A percentile compares a stretch with the other conserved stretches of the same genome.
Conservation (phyloP, 495 filamentous ascomycete species). For the Pseudomonodictys pantanalensis region DNA sequence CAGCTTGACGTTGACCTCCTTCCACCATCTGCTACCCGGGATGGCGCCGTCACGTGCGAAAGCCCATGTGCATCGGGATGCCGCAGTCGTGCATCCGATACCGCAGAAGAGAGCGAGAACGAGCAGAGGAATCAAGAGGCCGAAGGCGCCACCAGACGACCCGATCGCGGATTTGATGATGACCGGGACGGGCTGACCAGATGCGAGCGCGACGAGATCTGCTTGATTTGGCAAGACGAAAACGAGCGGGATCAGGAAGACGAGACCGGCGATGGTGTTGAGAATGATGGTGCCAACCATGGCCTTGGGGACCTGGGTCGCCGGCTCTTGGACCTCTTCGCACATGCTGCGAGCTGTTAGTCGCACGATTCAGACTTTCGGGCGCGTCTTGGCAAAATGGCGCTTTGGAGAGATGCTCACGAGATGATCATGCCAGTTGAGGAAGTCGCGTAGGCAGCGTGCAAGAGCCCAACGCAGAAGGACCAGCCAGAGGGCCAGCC, state of each 20-base stretch:
- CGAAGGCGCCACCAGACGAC: constrained; percentile 62
- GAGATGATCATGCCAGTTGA: constrained; percentile 59
- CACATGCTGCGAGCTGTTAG: constrained; percentile 35
- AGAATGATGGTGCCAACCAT: constrained; percentile 58
- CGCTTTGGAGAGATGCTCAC: constrained; percentile 28
- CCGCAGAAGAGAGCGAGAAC: constrained; percentile 63
- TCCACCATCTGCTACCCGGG: constrained; percentile 64
- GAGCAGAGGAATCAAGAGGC: constrained; percentile 66
- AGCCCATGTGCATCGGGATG: constrained; percentile 59
- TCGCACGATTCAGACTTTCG: too few relatives aligned
- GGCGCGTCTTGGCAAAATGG: too few relatives aligned
- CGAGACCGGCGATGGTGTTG: constrained; percentile 56
- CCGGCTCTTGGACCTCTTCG: constrained; percentile 53
- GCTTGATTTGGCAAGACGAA: constrained; percentile 57
- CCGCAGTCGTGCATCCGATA: constrained; percentile 56
- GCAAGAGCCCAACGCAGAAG: constrained; percentile 53
- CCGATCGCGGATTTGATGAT: constrained; percentile 57
- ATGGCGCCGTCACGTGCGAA: constrained; percentile 68
- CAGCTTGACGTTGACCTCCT: constrained; percentile 51
- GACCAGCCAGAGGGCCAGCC: constrained; percentile 46
- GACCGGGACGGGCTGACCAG: constrained; percentile 56
- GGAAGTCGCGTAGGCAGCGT: constrained; percentile 58
- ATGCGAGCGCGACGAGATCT: constrained; percentile 48
- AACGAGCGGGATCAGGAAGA: constrained; percentile 60
- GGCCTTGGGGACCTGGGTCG: constrained; percentile 57